Evolutionary conservation across 225 moss, liverwort and hornwort species (phyloP).

Genomic region (Straminergon stramineum): DNA sequence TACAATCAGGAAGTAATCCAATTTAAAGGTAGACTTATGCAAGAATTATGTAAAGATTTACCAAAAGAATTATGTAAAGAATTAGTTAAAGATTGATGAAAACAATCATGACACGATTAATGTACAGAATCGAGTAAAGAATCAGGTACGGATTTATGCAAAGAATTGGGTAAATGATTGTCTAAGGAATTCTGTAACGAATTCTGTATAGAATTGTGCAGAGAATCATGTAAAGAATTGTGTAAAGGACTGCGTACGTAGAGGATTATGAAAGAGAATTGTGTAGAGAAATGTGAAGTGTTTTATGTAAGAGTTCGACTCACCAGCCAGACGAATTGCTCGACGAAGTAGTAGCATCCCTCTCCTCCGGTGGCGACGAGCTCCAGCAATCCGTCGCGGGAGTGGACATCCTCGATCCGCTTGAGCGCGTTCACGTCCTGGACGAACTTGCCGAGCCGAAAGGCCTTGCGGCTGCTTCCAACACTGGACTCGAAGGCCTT

Average conservation of each 20-base stretch:
- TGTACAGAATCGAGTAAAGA: background rate
- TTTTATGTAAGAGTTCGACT: background rate
- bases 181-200: background rate
- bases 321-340: slow-evolving; percentile 98
- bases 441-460: slow-evolving; percentile 86
- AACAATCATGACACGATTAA: background rate
- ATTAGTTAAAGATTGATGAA: background rate
- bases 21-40: background rate
- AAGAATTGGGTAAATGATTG: background rate
- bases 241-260: background rate
- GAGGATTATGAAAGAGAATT: background rate
- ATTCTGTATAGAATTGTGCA: background rate
- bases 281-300: background rate
- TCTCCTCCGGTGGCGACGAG: slow-evolving; percentile 68
- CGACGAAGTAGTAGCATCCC: slow-evolving; percentile 85
- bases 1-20: background rate
- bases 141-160: background rate
- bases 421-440: slow-evolving; percentile 78
- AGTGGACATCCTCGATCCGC: slow-evolving; percentile 13
- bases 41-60: background rate
- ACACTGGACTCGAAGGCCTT: slow-evolving; percentile 78
- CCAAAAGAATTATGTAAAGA: background rate
- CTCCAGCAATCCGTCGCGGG: slow-evolving; percentile 55
- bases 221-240: background rate
- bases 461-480: slow-evolving; percentile 83